A percentile compares a stretch with the other conserved stretches of the same genome.
These are phyloP conservation scores for Pneumocystis sp. DNA, from an alignment of 1,139 yeast species.

Conservation along the genomic window DNA sequence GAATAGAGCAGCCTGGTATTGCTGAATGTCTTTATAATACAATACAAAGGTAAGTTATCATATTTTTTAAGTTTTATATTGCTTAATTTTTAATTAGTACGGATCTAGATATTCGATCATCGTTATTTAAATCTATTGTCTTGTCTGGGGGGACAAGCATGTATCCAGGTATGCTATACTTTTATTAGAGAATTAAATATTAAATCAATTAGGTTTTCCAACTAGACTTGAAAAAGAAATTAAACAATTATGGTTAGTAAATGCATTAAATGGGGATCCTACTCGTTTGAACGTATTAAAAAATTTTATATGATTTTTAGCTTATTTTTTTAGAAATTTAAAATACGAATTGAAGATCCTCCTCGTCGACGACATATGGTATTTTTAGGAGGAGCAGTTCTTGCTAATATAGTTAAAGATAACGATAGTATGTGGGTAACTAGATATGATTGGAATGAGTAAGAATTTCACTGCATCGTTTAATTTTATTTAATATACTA, in stretches of 20 bases:
- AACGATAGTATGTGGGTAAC: slow-evolving; percentile 95
- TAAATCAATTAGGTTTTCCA: background rate
- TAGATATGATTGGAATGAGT: slow-evolving; percentile 95
- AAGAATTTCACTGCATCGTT: slow-evolving; percentile 33
- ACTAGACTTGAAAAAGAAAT: slow-evolving; percentile 43
- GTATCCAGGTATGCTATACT: slow-evolving; percentile 95
- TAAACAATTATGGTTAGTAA: slow-evolving; percentile 88
- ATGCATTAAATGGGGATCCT: slow-evolving; percentile 77
- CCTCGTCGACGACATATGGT: slow-evolving; percentile 99
- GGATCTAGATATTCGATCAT: slow-evolving; percentile 80
- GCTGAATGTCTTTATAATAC: slow-evolving; percentile 88
- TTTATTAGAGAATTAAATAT: slow-evolving; percentile 42
- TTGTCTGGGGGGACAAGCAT: slow-evolving; percentile 94
- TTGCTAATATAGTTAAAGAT: slow-evolving; percentile 96
- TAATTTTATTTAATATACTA: background rate
- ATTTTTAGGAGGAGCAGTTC: slow-evolving; percentile 95
- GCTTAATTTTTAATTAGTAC: slow-evolving; percentile 40
- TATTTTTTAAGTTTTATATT: background rate
- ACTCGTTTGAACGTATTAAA: slow-evolving; percentile 42
- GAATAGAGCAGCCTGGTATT: slow-evolving; percentile 92
- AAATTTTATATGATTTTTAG: background rate
- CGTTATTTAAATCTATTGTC: slow-evolving; percentile 82
- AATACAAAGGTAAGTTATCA: slow-evolving; percentile 24
- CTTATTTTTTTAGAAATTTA: slow-evolving; percentile 41
- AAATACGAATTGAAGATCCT: slow-evolving; percentile 94